phyloP scores from a whole-genome alignment of 768 basidiomycete species.

The Collybiopsis luxurians region DNA sequence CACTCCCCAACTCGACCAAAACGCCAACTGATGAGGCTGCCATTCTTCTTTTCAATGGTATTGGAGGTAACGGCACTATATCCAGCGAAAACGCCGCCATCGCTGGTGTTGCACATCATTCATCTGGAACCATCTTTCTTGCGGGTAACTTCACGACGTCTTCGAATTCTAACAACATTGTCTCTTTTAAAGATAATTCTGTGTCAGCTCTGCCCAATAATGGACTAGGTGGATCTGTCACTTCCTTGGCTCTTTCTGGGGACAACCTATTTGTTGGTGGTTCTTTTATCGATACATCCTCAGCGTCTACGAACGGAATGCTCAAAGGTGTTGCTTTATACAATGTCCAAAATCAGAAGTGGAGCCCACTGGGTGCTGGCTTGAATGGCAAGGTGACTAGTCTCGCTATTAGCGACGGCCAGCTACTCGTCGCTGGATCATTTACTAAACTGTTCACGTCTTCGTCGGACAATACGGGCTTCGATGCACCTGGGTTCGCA shows the following conservation, averaged over 20 bases:
- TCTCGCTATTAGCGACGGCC: conserved; percentile 46
- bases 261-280: conserved; percentile 85
- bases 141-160: conserved; percentile 75
- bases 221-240: conserved; percentile 81
- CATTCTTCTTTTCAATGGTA: conserved; percentile 54
- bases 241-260: conserved; percentile 59
- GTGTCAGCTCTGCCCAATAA: conserved; percentile 51
- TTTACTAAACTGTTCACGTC: conserved; percentile 53
- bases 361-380: conserved; percentile 70
- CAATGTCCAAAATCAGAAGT: conserved; percentile 59
- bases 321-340: conserved; percentile 69
- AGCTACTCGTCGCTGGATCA: conserved; percentile 70
- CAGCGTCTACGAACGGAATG: conserved; percentile 47
- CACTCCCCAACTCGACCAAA: conserved; percentile 65
- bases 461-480: conserved; percentile 29
- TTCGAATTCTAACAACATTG: conserved; percentile 68
- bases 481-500: conserved; percentile 62
- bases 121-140: conserved; percentile 64
- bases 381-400: conserved; percentile 73
- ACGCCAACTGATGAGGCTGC: conserved; percentile 67
- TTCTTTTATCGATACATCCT: conserved; percentile 68
- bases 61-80: conserved; percentile 46
- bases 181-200: conserved; percentile 60
- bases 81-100: conserved; percentile 38
- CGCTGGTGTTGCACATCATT: conserved; percentile 59